These are phyloP conservation scores for Floccularia luteovirens DNA, from an alignment of 768 basidiomycete genomes.

Conservation along the genomic window DNA sequence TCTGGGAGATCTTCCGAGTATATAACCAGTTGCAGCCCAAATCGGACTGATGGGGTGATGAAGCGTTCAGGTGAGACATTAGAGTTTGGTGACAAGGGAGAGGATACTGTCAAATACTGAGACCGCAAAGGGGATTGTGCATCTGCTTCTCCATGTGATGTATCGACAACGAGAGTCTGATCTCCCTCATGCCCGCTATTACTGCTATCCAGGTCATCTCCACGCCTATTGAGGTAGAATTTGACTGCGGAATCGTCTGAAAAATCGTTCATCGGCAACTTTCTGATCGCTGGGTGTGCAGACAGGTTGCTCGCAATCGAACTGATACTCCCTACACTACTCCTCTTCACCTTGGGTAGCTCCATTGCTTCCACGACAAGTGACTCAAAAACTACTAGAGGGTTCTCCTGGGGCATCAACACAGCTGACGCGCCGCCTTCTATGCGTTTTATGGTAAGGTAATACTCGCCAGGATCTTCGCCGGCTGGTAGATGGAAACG, in stretches of 20 bases:
- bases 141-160: slow-evolving; percentile 21
- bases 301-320: slow-evolving; percentile 90
- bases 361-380: slow-evolving; percentile 77
- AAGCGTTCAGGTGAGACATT: slow-evolving; percentile 65
- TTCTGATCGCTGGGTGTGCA: slow-evolving; percentile 92
- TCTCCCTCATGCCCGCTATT: slow-evolving; percentile 37
- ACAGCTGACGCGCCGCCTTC: slow-evolving; percentile 81
- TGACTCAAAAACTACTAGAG: slow-evolving; percentile 84
- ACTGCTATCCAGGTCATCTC: slow-evolving; percentile 29
- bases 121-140: slow-evolving; percentile 19
- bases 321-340: slow-evolving; percentile 89
- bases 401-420: slow-evolving; percentile 65
- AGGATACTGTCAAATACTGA: slow-evolving; percentile 35
- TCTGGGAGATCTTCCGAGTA: slow-evolving; percentile 90
- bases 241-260: slow-evolving; percentile 96
- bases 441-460: slow-evolving; percentile 88
- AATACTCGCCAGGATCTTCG: slow-evolving; percentile 64
- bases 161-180: slow-evolving; percentile 31
- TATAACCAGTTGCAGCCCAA: slow-evolving; percentile 81
- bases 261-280: slow-evolving; percentile 94
- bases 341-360: slow-evolving; percentile 84
- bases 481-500: slow-evolving; percentile 77
- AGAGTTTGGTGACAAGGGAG: slow-evolving; percentile 16
- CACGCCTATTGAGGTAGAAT: slow-evolving; percentile 80
- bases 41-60: slow-evolving; percentile 77